Percentiles rank a stretch among this genome's conserved stretches.
These are phyloP conservation scores for Cucumis hystrix DNA, from an alignment of 306 rosid species.

Conservation along the genomic window DNA sequence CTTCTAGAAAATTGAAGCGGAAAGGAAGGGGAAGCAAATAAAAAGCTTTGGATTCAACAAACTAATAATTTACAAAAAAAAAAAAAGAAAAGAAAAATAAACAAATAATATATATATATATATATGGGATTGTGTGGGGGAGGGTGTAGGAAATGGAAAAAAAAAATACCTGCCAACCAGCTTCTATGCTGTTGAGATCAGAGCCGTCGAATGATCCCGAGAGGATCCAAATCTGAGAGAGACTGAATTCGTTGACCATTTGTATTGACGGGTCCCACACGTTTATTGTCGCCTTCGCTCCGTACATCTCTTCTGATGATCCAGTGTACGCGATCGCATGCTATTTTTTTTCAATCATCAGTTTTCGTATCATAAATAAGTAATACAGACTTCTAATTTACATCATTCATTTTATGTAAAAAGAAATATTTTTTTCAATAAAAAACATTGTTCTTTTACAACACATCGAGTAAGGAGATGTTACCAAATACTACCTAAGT, in stretches of 20 bases:
- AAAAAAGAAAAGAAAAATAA: neutral
- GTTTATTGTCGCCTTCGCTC: conserved; percentile 81
- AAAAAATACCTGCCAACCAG: conserved; percentile 93
- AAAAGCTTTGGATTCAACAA: neutral
- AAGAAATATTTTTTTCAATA: too few species aligned
- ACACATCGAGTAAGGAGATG: too few species aligned
- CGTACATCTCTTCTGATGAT: conserved; percentile 51
- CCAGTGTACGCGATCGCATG: conserved; percentile 87
- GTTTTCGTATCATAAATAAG: too few species aligned
- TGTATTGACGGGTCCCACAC: conserved; percentile 83
- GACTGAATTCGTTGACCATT: conserved; percentile 75
- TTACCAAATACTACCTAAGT: too few species aligned
- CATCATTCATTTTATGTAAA: too few species aligned
- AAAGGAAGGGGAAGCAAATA: neutral
- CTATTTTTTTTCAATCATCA: neutral
- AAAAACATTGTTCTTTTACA: too few species aligned
- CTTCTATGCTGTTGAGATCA: conserved; percentile 97
- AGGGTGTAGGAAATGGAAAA: conserved; percentile 14
- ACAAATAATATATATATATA: too few species aligned
- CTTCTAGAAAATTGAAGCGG: neutral
- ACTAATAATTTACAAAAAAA: too few species aligned
- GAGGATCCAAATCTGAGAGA: conserved; percentile 82
- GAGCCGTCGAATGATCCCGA: conserved; percentile 92
- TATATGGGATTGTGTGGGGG: conserved; percentile 2
- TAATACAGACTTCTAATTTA: too few species aligned